Base-by-base conservation (phyloP, 352 stramenopile species). In the Globisporangium apiculatum region DNA sequence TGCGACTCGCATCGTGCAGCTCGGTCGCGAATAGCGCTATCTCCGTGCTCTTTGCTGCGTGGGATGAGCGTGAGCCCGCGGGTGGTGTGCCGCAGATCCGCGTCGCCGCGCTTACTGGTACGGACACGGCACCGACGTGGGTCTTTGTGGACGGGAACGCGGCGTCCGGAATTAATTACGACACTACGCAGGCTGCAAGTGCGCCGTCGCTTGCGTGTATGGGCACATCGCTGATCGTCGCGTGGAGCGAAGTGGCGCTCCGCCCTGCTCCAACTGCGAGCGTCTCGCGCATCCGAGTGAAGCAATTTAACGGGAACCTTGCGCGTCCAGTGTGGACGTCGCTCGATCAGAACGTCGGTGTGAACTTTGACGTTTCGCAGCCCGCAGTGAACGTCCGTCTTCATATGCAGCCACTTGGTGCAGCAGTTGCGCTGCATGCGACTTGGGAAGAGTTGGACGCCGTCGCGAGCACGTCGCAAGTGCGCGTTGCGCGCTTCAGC, bases 371-470 rank as follows among this genome's bases (percentile, higher is more conserved):
- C 51, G 0, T 42, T 3, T 65, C 18, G 1, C 66, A 85, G 51
- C 54, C 62, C 18, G 79, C 79, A 14, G 42, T 68, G 36, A 87
- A 83, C 58, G 53, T 87, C 0, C 66, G 71, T 0, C 60, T 89
- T 0, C 60, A 63, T 5, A 24, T 35, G 40, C 18, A 48, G 36
- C 2, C 35, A 9, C 50, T 66, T 1, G 64, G 75, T 17, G n/a
- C 51, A 0, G 10, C 7, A 6, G 15, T 45, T 3, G 52, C 52
- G 10, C 59, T 90, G 37, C 77, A 71, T 36, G 74, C 72, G 0
- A 70, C 69, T 0, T 91, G 81, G 79, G 68, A 84, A 40, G 81
- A 91, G 67, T 12, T 68, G 3, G 63, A 76, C 8, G 40, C 36
- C 6, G 46, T 42, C 4, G 61, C 36, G 0, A 15, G 48, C 17